Conservation (phyloP, 192 early-diverging fungal species). For the Phlyctochytrium arcticum region DNA sequence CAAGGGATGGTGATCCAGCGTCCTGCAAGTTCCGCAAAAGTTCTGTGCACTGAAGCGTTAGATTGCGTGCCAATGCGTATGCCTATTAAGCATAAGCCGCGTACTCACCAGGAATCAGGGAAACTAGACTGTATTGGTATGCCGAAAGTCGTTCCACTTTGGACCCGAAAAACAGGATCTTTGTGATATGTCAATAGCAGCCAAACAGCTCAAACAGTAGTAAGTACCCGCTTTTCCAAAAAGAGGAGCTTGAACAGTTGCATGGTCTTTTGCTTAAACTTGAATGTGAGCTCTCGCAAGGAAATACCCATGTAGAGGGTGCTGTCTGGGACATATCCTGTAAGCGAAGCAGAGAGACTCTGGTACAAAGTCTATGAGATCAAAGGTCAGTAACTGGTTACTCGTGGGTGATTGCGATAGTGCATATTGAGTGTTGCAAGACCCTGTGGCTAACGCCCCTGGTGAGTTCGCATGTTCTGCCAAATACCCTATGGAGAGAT, state of each 20-base stretch:
- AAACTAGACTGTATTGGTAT: slow-evolving; percentile 74
- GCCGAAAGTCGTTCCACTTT: slow-evolving; percentile 73
- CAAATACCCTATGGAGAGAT: too few species aligned
- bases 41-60: slow-evolving; percentile 18
- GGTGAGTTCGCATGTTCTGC: too few species aligned
- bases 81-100: background rate
- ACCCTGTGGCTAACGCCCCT: too few species aligned
- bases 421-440: too few species aligned
- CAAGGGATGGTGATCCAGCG: slow-evolving; percentile 46
- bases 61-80: background rate
- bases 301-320: slow-evolving; percentile 73
- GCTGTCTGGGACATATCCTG: slow-evolving; percentile 55
- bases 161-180: slow-evolving; percentile 81
- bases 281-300: slow-evolving; percentile 63
- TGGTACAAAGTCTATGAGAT: slow-evolving; percentile 66
- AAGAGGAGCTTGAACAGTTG: slow-evolving; percentile 72
- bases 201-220: background rate
- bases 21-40: slow-evolving; percentile 46
- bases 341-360: slow-evolving; percentile 50
- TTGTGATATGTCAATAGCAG: too few species aligned
- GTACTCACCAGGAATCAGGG: slow-evolving; percentile 59
- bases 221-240: slow-evolving; percentile 63
- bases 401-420: too few species aligned
- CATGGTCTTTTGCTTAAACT: slow-evolving; percentile 72
- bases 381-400: too few species aligned